phyloP scores from a whole-genome alignment of 1,284 basidiomycete genomes.

The Rhodotorula sp. region DNA sequence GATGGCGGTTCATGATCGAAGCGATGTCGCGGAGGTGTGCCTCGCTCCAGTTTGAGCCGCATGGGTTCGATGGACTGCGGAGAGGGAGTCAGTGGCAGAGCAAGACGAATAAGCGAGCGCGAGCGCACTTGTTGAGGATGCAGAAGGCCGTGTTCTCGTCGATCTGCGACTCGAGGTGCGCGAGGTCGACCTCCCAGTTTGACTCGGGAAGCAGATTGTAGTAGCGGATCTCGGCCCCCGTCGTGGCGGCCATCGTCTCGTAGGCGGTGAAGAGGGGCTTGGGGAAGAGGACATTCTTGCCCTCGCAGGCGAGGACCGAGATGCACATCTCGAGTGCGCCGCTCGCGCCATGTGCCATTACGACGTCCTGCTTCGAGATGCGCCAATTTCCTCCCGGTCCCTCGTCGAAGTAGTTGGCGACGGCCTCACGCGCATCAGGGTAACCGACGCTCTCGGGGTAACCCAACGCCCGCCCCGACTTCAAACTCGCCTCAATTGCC shows the following conservation, averaged over 20 bases:
- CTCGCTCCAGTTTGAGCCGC: conserved; percentile 49
- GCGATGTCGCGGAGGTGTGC: conserved; percentile 47
- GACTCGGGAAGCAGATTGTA: conserved; percentile 49
- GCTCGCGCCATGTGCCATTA: conserved; percentile 33
- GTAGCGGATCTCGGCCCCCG: conserved; percentile 47
- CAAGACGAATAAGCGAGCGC: neutral
- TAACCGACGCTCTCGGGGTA: conserved; percentile 48
- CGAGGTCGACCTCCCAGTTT: conserved; percentile 50
- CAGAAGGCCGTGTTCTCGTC: conserved; percentile 49
- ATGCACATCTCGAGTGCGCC: conserved; percentile 43
- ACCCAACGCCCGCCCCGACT: conserved; percentile 45
- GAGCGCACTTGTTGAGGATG: conserved; percentile 47
- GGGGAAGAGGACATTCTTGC: conserved; percentile 49
- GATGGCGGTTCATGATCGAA: conserved; percentile 45
- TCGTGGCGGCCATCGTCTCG: conserved; percentile 46
- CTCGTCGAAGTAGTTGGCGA: conserved; percentile 48
- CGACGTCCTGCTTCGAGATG: conserved; percentile 28
- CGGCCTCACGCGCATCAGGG: conserved; percentile 46
- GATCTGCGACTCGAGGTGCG: conserved; percentile 45
- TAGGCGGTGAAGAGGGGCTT: conserved; percentile 50
- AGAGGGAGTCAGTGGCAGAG: neutral
- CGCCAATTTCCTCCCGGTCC: conserved; percentile 27
- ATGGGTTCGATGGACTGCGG: conserved; percentile 51
- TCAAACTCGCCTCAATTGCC: conserved; percentile 45
- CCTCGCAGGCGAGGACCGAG: conserved; percentile 45